These are phyloP conservation scores for Neocallimastix lanati DNA, from an alignment of 192 early-diverging fungal genomes.

Conservation along the genomic window DNA sequence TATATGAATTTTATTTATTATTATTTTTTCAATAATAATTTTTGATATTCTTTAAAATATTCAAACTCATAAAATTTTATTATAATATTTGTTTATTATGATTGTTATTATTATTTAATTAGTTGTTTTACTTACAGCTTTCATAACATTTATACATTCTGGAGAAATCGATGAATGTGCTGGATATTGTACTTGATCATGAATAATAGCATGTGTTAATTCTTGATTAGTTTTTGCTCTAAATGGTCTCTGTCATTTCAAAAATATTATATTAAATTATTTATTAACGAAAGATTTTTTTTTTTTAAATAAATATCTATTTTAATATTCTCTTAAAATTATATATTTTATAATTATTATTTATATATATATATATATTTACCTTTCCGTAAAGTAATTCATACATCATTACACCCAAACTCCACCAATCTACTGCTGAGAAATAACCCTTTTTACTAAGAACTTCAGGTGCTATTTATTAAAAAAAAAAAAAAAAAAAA, in stretches of 20 bases:
- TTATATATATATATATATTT: neutral
- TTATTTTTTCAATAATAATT: too few relatives aligned
- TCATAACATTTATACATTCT: conserved; percentile 53
- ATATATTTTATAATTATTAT: too few relatives aligned
- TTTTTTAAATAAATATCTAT: too few relatives aligned
- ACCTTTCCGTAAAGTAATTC: conserved; percentile 75
- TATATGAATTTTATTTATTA: too few relatives aligned
- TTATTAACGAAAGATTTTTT: too few relatives aligned
- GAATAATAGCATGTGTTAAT: conserved; percentile 48
- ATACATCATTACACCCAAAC: conserved; percentile 72
- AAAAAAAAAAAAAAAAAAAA: too few relatives aligned
- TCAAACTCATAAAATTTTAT: too few relatives aligned
- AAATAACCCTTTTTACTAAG: conserved; percentile 47
- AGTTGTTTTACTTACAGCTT: conserved; percentile 28
- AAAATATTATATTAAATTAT: too few relatives aligned
- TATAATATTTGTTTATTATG: too few relatives aligned
- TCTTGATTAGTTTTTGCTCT: conserved; percentile 53
- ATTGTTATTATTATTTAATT: too few relatives aligned
- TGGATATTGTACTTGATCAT: conserved; percentile 48
- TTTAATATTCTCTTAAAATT: too few relatives aligned
- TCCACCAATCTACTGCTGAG: conserved; percentile 87
- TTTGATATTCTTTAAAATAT: too few relatives aligned
- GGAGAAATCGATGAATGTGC: conserved; percentile 18
- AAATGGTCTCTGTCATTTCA: conserved; percentile 70
- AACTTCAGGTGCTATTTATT: conserved; percentile 44